A percentile compares a stretch with the other conserved stretches of the same genome.
Conservation (phyloP, 345 rosid species). For the Salix caprea region DNA sequence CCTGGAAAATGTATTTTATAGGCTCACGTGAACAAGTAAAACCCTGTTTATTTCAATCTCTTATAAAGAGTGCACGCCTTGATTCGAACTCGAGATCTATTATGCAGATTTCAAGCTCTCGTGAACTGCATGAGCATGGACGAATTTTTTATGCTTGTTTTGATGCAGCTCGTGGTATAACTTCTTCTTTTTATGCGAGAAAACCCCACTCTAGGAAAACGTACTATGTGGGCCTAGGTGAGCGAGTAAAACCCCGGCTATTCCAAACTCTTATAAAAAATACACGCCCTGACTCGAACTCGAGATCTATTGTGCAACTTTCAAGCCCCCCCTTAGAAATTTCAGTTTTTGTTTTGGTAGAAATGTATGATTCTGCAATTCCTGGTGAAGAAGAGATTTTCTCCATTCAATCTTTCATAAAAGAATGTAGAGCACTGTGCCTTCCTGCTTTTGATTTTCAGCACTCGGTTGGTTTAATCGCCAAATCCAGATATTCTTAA, state of each 20-base stretch:
- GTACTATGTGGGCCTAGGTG: accelerated
- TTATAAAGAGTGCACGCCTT: no score
- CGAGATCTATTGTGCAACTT: neutral
- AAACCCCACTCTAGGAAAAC: no score
- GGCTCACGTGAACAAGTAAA: no score
- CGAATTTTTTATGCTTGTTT: constrained; percentile 95
- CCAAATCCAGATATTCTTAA: no score
- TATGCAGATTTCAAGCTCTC: no score
- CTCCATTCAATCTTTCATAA: neutral
- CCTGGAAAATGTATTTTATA: no score
- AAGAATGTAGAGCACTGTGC: neutral
- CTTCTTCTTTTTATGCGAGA: neutral
- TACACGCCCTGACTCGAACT: neutral
- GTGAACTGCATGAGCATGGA: constrained; percentile 87
- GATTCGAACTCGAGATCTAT: no score
- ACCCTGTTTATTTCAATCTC: accelerated
- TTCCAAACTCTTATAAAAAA: no score
- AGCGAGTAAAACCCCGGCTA: no score
- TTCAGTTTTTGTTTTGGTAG: no score
- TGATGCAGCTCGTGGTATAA: constrained; percentile 93
- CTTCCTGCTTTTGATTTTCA: neutral
- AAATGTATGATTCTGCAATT: neutral
- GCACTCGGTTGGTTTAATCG: no score
- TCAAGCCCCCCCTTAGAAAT: neutral
- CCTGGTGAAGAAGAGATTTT: neutral